A percentile compares a stretch with the other conserved stretches of the same genome.
These are phyloP conservation scores for Medicago ruthenica DNA, from an alignment of 306 rosid genomes.

Conservation along the genomic window DNA sequence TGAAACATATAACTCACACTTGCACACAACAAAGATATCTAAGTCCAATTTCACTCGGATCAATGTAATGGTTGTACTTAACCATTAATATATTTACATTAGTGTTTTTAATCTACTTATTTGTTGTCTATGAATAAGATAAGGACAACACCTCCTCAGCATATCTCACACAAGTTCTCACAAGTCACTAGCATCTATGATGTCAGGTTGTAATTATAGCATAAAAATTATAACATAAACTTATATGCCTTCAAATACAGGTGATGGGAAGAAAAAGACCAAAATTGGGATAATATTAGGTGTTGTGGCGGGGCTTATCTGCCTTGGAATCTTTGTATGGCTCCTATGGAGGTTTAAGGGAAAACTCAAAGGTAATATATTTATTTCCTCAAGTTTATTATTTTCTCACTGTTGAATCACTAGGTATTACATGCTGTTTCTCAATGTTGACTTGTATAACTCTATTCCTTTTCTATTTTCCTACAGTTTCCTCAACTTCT, in stretches of 20 bases:
- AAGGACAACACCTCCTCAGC: too few relatives aligned
- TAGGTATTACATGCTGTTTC: slow-evolving; percentile 12
- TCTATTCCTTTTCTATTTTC: slow-evolving; percentile 39
- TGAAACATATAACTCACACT: too few relatives aligned
- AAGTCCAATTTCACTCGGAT: too few relatives aligned
- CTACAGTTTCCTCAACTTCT: slow-evolving; percentile 49
- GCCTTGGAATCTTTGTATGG: slow-evolving; percentile 50
- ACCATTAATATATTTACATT: too few relatives aligned
- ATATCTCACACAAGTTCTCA: slow-evolving; percentile 5
- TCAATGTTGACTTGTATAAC: slow-evolving; percentile 20
- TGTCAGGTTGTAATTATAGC: slow-evolving; percentile 23
- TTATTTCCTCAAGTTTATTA: neutral
- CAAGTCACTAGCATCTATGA: slow-evolving; percentile 10
- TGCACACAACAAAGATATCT: too few relatives aligned
- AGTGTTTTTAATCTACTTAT: too few relatives aligned
- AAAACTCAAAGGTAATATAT: slow-evolving; percentile 61
- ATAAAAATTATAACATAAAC: neutral
- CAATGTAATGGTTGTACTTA: too few relatives aligned
- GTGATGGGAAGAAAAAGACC: slow-evolving; percentile 48
- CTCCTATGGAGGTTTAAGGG: slow-evolving; percentile 59
- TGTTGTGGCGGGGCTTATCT: slow-evolving; percentile 53
- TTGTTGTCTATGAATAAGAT: too few relatives aligned
- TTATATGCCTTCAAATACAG: slow-evolving; percentile 44
- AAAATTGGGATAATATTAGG: slow-evolving; percentile 44
- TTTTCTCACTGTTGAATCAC: neutral